A percentile compares a stretch with the other conserved stretches of the same genome.
Evolutionary conservation across 805 yeast genomes (phyloP).

Genomic region (Wickerhamomyces ciferrii): DNA sequence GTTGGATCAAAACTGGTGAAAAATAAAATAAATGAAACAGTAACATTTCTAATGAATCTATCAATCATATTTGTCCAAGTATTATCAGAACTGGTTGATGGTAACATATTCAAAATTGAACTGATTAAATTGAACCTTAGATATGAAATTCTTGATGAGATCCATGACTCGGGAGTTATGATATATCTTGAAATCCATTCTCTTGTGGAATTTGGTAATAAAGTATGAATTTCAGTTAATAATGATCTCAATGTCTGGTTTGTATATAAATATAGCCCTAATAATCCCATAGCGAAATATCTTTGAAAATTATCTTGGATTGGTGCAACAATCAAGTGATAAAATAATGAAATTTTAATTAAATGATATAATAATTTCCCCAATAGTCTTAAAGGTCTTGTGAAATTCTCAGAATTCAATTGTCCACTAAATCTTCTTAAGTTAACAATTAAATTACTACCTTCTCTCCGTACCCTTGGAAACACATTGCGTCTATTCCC

Average conservation of each 20-base stretch:
- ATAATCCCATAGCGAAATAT: background rate
- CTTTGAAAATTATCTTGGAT: background rate
- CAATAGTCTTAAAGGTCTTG: background rate
- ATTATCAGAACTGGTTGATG: background rate
- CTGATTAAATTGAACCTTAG: background rate
- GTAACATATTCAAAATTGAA: background rate
- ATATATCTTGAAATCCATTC: background rate
- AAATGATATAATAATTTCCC: background rate
- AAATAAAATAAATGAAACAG: constrained; percentile 6
- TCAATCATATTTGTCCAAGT: background rate
- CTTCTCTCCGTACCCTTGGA: background rate
- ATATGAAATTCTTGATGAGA: background rate
- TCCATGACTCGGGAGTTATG: background rate
- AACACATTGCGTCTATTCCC: background rate
- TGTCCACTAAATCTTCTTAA: background rate
- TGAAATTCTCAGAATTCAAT: background rate
- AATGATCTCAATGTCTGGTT: background rate
- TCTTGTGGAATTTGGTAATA: background rate
- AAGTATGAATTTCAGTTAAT: background rate
- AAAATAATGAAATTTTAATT: background rate
- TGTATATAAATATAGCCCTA: constrained; percentile 1
- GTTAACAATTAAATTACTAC: background rate
- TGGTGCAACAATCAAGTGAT: background rate
- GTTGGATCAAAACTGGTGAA: constrained; percentile 7
- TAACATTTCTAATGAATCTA: background rate